Evolutionary conservation across 768 basidiomycete species (phyloP).

Genomic region (Gloeopeniophorella convolvens): DNA sequence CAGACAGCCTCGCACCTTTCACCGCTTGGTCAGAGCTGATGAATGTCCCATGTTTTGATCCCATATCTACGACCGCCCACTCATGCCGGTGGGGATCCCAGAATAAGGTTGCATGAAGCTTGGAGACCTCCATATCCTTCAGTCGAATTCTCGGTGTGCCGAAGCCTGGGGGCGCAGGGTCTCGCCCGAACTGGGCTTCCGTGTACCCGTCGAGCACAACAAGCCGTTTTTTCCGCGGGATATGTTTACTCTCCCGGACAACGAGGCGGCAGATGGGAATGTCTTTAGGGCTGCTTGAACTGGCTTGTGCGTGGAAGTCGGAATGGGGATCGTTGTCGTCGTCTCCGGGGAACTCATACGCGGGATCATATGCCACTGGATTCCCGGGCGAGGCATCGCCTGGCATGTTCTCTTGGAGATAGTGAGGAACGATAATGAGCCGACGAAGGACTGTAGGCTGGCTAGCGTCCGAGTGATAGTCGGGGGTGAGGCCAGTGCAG

Average conservation of each 20-base stretch:
- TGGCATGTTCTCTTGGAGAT: constrained; percentile 21
- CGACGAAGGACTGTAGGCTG: no score
- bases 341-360: constrained; percentile 56
- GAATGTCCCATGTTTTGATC: constrained; percentile 80
- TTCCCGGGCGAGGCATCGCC: constrained; percentile 12
- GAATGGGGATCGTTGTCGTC: constrained; percentile 5
- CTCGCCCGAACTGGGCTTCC: constrained; percentile 71
- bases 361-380: constrained; percentile 37
- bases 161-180: constrained; percentile 45
- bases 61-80: constrained; percentile 81
- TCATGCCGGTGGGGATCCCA: constrained; percentile 54
- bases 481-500: no score
- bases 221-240: constrained; percentile 45
- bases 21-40: constrained; percentile 29
- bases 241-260: constrained; percentile 35
- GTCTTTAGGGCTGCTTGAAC: constrained; percentile 1
- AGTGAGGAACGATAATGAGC: neutral
- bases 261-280: constrained; percentile 33
- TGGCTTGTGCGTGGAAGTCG: constrained; percentile 1
- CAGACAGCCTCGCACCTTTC: constrained; percentile 39
- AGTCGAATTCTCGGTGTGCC: constrained; percentile 60
- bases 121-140: constrained; percentile 81
- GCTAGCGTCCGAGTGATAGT: no score
- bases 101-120: constrained; percentile 69
- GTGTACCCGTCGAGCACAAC: constrained; percentile 57